Evolutionary conservation across 345 rosid species (phyloP), one percentile per base, ranked within the genome.

Genomic region (Limnanthes douglasii): DNA sequence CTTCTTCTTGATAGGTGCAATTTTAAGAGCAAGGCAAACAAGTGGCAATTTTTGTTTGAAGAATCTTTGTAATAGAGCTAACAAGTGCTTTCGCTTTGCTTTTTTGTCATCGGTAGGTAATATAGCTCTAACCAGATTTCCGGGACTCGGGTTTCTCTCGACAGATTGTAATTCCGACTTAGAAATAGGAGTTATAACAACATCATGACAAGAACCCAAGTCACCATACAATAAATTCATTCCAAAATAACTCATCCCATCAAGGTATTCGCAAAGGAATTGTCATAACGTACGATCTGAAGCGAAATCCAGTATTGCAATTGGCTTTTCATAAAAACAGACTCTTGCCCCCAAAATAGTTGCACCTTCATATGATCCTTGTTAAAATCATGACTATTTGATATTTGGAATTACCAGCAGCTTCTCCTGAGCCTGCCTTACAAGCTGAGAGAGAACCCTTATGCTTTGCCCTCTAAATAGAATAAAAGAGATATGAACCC

Each of bases 401-500:
- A 57, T 82, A 70, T 80, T 80, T 14, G 96, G 98, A 61, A 90
- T 61, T 46, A 90, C 85, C 34, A 90, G 63, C 56, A 64, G 54
- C 54, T 67, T 90, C 53, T 90, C 80, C 53, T 80, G 80, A 37
- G 94, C 78, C 70, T 90, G 84, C 70, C 98, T 70, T 43, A 90
- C 72, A 55, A 90, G 93, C 64, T 90, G 98, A 44, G 98, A 90
- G 45, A 90, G 82, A 31, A 73, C 97, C 94, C 84, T 90, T 48
- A 90, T 90, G 61, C 94, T 84, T 66, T 90, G 96, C 31, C 98
- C 98, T 65, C 94, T 80, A 15, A 95, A 74, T 59, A 90, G 98
- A 53, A 90, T 94, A 60, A 77, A 90, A 34, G 94, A 84, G 25
- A 90, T 52, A 8, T 95, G 98, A 12, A 90, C 98, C n/a, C 98